Base-by-base conservation (phyloP, 192 early-diverging fungal genomes). In the Coemansia sp. region DNA sequence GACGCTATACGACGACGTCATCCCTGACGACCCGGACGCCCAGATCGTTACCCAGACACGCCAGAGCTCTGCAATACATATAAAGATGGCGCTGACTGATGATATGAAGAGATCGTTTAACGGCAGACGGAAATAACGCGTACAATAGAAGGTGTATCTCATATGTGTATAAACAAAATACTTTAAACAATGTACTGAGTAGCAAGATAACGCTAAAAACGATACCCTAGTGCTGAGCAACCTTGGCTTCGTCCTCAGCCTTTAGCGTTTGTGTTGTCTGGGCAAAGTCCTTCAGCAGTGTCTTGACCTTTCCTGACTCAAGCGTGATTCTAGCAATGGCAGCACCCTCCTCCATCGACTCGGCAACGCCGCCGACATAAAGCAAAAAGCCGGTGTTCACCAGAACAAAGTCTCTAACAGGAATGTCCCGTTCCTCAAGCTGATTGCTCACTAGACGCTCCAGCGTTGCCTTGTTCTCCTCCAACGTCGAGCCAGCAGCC, bases 391-490 rank as follows among this genome's bases (percentile, higher is more conserved):
- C 88, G 1, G 92, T 83, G 66, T 98, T 98, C 55, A 98, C 61
- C 19, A 95, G 74, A 3, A 98, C 90, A 80, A 90, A 98, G 67
- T 95, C 91, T 39, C 92, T 68, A 27, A 98, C 81, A 8, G 92
- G 83, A 9, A 59, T 39, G 15, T 85, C 66, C 2, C 80, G 79
- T 0, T 74, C 75, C 45, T 77, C 67, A 48, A 92, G 76, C 57
- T 85, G 57, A 38, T 83, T 81, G 56, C 73, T 75, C 27, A 98
- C 78, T 34, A 96, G 55, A 24, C 82, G 69, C 9, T 67, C 61
- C 64, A 98, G 80, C 18, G 80, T 85, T 8, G 58, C 67, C 13
- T 87, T 86, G 72, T 98, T 96, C 38, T 85, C 79, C 27, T 53
- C 88, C 74, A 24, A 83, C 78, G 13, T 93, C 91, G 44, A 92